Evolutionary conservation across 1,284 basidiomycete species (phyloP), one percentile per base, ranked within the genome.

Genomic region (Singerocomus inundabilis): DNA sequence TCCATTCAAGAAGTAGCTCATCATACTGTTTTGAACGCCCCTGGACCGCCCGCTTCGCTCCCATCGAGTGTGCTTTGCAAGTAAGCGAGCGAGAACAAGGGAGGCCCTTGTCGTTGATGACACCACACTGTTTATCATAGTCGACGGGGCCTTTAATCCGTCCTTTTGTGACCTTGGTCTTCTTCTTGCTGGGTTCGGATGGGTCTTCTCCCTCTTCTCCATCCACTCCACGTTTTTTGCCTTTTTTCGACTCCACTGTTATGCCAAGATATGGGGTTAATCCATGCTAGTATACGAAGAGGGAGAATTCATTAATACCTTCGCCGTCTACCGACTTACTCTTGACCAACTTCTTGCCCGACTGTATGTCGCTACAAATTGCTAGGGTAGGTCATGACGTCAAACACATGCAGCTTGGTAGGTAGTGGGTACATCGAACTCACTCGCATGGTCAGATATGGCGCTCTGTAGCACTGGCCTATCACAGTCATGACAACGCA

Each of bases 51-150:
- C 97, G 88, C 69, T 99, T 99, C 25, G 93, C 91, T 29, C 93
- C 93, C 89, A 99, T 97, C 1, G 92, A 90, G 67, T 99, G 96
- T 5, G 96, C 94, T 71, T 99, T 99, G 78, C 96, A 99, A 1
- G 96, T 98, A 32, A 99, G 80, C 12, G 93, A 94, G 35, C 96
- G 91, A n/a, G 93, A 93, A 68, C 96, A 99, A 0, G 92, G 93
- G 10, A 93, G 74, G 39, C 82, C 82, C 68, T 98, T 98, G 73
- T 98, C 95, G 72, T 96, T 98, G 69, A 98, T 95, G 39, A 99
- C 96, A 48, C 97, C 96, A 61, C 96, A 99, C 62, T 98, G 94
- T 54, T 84, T 85, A 73, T 98, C 93, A 57, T 89, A 85, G 68
- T 98, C 88, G 46, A 95, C 83, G 2, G 93, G 93, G 2, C 90